A percentile compares a stretch with the other conserved stretches of the same genome.
Conservation (phyloP, 106 monocot species). For the Posidonia australis region DNA sequence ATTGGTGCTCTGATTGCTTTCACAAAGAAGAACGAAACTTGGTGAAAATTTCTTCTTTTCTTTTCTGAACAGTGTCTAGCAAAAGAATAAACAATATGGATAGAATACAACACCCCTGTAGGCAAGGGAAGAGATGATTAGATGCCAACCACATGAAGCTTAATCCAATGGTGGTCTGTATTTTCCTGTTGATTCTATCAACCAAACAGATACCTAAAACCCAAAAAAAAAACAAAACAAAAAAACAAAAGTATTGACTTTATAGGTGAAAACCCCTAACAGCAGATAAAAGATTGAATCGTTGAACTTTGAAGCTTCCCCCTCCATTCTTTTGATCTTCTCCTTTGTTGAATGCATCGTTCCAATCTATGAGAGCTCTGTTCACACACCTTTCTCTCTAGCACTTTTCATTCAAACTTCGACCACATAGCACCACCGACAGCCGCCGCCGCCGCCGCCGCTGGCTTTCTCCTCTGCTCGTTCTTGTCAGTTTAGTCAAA, state of each 20-base stretch:
- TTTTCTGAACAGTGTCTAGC: too few relatives aligned
- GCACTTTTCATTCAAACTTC: background rate
- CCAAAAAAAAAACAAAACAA: background rate
- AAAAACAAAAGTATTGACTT: background rate
- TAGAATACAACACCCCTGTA: background rate
- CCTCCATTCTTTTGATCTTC: background rate
- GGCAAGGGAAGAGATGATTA: background rate
- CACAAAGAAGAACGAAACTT: too few relatives aligned
- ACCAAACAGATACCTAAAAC: background rate
- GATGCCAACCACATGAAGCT: background rate
- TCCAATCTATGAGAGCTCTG: background rate
- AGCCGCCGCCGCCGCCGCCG: background rate
- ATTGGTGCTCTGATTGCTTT: too few relatives aligned
- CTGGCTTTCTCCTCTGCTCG: background rate
- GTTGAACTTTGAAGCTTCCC: background rate
- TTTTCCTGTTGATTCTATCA: background rate
- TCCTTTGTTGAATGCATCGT: background rate
- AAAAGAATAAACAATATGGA: too few relatives aligned
- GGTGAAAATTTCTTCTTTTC: too few relatives aligned
- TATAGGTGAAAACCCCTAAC: background rate
- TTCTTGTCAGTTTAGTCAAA: too few relatives aligned
- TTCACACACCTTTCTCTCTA: background rate
- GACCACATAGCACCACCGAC: background rate
- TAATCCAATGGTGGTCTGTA: background rate
- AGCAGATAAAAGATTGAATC: background rate